phyloP scores from a whole-genome alignment of 139 green algal species.

The Axilococcus clingmanii region DNA sequence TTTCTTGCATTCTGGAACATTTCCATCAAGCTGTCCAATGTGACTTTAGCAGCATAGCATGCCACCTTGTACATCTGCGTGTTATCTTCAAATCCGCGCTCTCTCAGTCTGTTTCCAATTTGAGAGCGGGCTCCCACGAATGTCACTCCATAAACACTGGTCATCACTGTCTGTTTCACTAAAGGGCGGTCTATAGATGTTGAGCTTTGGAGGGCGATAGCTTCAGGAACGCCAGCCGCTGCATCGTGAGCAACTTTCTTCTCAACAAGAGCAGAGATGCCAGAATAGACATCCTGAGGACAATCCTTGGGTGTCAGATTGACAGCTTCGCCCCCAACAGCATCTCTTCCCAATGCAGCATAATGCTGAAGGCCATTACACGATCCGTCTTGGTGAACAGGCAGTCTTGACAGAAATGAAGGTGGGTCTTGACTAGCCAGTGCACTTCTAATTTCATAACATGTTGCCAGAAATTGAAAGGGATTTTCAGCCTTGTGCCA shows the following conservation, averaged over 20 bases:
- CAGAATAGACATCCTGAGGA: conserved; percentile 82
- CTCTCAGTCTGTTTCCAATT: conserved; percentile 65
- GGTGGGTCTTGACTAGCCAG: conserved; percentile 47
- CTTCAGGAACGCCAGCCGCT: conserved; percentile 14
- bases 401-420: conserved; percentile 56
- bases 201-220: conserved; percentile 19
- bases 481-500: conserved; percentile 80
- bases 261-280: conserved; percentile 41
- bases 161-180: conserved; percentile 99
- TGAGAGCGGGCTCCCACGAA: conserved; percentile 81
- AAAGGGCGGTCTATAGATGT: conserved; percentile 88
- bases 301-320: conserved; percentile 68
- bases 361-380: conserved; percentile 99
- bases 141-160: conserved; percentile 95
- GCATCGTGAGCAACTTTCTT: conserved; percentile 32
- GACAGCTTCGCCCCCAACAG: conserved; percentile 56
- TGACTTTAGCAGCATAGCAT: conserved; percentile 66
- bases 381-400: conserved; percentile 86
- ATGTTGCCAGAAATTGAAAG: conserved; percentile 86
- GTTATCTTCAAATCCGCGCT: conserved; percentile 56
- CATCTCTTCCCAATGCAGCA: conserved; percentile 81
- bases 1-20: conserved; percentile 72
- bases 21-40: conserved; percentile 61
- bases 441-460: conserved; percentile 71
- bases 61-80: conserved; percentile 36